Evolutionary conservation across 1,284 basidiomycete genomes (phyloP), one percentile per base, ranked within the genome.

Genomic region (Xerocomus cyaneibrunnescens): DNA sequence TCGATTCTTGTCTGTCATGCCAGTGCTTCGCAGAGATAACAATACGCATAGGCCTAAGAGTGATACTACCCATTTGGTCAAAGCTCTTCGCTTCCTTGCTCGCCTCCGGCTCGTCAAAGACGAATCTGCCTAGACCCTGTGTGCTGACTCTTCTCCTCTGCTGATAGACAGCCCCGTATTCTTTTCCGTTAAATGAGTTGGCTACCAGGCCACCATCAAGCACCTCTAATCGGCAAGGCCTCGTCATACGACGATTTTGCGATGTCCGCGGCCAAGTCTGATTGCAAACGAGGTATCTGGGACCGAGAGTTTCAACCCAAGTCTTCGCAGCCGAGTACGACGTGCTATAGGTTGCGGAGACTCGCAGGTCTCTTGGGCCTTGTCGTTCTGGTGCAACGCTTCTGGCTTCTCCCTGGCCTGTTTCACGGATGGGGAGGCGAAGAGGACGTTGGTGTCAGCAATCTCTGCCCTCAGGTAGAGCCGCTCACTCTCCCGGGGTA

Each of bases 381-480:
- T 35, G 42, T 35, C 3, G 8, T 68, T 34, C 21, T 57, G 3
- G 30, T 35, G 4, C 45, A 43, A 14, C 37, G 5, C 22, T 44
- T 52, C 42, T 66, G 48, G 46, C 25, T 41, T 2, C 19, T 40
- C 10, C 23, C 35, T 40, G 17, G 22, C 10, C 10, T 28, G 17
- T 12, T 31, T 45, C 17, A 31, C 16, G 8, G 7, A 16, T 32
- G 37, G 35, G 8, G n/a, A 21, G 22, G 28, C 5, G 21, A 48
- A 13, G 12, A 19, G 3, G 13, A 35, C 9, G 27, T 12, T 28
- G 32, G 32, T 5, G 27, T 64, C 7, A 55, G 51, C 7, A 45
- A 51, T 3, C 13, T 68, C 37, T 74, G 73, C 50, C 69, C 70
- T 22, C 72, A 72, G 54, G 60, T 59, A 14, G 56, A 56, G 8